Percentiles rank a stretch among this genome's conserved stretches.
phyloP scores from a whole-genome alignment of 805 yeast species.

The Grigorovia transvaalensis region DNA sequence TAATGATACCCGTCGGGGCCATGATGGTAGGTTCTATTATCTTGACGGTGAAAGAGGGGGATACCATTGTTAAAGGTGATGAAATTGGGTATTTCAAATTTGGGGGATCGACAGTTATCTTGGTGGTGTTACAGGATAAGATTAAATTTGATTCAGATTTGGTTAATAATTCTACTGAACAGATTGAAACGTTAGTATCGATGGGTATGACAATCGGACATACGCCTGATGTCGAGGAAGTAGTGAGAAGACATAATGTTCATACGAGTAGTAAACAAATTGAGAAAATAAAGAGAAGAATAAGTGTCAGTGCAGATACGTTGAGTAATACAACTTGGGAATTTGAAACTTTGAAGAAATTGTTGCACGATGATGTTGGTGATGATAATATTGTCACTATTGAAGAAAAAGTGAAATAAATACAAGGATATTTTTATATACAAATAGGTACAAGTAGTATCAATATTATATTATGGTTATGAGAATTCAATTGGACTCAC shows the following conservation, averaged over 20 bases:
- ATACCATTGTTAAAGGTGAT: slow-evolving; percentile 52
- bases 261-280: slow-evolving; percentile 15
- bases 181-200: slow-evolving; percentile 72
- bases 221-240: slow-evolving; percentile 38
- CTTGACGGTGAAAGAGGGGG: slow-evolving; percentile 54
- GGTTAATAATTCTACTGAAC: slow-evolving; percentile 49
- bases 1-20: slow-evolving; percentile 83
- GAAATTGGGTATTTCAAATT: slow-evolving; percentile 92
- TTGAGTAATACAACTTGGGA: slow-evolving; percentile 21
- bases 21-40: slow-evolving; percentile 97
- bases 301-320: slow-evolving; percentile 19
- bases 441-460: too few relatives aligned
- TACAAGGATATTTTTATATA: too few relatives aligned
- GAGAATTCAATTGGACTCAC: neutral
- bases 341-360: slow-evolving; percentile 14
- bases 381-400: neutral
- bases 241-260: slow-evolving; percentile 36
- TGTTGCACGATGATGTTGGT: slow-evolving; percentile 5
- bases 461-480: neutral
- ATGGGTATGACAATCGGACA: slow-evolving; percentile 95
- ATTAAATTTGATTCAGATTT: slow-evolving; percentile 68
- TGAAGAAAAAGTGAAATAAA: neutral
- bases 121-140: slow-evolving; percentile 44
- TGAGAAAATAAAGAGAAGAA: slow-evolving; percentile 22
- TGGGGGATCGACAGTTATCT: slow-evolving; percentile 84